Evolutionary conservation across 208 protist genomes (phyloP).

Genomic region (Angomonas ambiguus): DNA sequence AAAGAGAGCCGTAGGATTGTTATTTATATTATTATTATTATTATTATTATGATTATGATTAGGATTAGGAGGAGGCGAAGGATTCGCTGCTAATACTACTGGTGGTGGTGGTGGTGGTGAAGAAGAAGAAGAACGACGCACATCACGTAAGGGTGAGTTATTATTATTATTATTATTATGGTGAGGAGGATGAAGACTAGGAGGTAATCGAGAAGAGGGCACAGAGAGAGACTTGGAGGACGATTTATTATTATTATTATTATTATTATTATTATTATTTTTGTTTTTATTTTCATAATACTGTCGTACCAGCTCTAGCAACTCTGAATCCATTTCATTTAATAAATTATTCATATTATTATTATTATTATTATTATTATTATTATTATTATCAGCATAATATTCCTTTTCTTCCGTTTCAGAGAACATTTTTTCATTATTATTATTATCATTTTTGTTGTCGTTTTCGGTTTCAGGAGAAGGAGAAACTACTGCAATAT

Average conservation of each 20-base stretch:
- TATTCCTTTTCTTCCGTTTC: constrained; percentile 25
- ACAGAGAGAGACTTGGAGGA: no score
- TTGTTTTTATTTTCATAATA: background rate
- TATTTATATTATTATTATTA: background rate
- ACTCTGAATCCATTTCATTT: background rate
- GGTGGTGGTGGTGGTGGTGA: background rate
- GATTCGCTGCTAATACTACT: background rate
- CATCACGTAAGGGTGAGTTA: background rate
- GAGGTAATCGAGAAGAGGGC: no score
- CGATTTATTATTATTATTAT: background rate
- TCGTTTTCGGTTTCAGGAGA: background rate
- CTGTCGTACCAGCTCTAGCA: background rate
- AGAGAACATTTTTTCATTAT: constrained; percentile 20
- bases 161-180: constrained; percentile 13
- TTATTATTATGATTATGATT: constrained; percentile 3
- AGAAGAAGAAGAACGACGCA: background rate
- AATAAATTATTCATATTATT: background rate
- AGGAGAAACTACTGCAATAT: no score
- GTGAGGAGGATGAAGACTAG: background rate
- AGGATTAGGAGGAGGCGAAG: background rate
- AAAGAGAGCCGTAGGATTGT: background rate
- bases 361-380: constrained; percentile 8
- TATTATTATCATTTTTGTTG: constrained; percentile 8
- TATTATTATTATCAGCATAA: constrained; percentile 6
- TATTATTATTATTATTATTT: background rate